Base-by-base conservation (phyloP, 306 rosid genomes). In the Trifolium fragiferum region DNA sequence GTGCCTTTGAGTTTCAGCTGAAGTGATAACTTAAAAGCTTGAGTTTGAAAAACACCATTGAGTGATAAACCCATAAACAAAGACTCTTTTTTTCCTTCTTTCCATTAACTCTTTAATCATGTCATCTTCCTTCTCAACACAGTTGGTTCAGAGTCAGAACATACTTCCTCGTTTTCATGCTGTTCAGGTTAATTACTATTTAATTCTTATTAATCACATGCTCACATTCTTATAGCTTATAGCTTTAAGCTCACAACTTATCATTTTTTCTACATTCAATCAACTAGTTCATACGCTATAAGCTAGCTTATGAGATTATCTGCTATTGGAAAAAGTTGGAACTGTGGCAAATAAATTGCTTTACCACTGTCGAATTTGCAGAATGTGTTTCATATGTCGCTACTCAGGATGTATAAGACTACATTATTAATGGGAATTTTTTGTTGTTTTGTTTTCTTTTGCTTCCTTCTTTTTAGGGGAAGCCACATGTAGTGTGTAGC, bases 101-200 rank as follows among this genome's bases (percentile, higher is more conserved):
- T 37, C 40, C 40, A 37, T 30, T 30, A 30, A 30, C 19, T 51
- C 8, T 12, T 51, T 51, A 50, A 8, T 7, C 63, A 82, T 83
- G 86, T 67, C 83, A 9, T 83, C 83, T 79, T 79, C 83, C 40
- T 83, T 83, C 76, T 83, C 86, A 65, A 80, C 72, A 11, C 86
- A 70, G 44, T 57, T 78, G 66, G 49, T 83, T 41, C 83, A 81
- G 33, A 76, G 66, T 81, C 86, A 83, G 63, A 62, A 47, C 77
- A 55, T 67, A 8, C 73, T 64, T 74, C 66, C 80, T n/a, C 79
- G 57, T 33, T 59, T 74, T 46, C 78, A 57, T 74, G 85, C 70
- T 63, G 18, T 81, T 54, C 90, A 86, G 93, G 91, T 87, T 68
- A 21, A 21, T 2, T 25, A 49, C 44, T 66, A 12, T 1, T 44